Conservation (phyloP, 495 filamentous ascomycete genomes). For the Melanomma pulvis-pyrius region DNA sequence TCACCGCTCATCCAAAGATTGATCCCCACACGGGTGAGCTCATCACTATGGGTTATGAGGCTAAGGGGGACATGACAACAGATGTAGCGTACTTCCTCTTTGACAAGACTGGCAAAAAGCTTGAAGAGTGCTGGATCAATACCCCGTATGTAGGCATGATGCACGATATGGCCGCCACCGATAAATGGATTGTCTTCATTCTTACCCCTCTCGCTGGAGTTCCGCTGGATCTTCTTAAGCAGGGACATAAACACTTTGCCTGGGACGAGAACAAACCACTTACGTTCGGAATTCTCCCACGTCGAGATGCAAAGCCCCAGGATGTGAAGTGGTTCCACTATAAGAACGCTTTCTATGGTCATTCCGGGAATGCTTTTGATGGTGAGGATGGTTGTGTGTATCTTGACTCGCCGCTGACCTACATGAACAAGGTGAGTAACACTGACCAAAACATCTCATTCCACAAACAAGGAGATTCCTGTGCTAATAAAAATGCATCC, state of each 20-base stretch:
- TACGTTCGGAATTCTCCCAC: constrained; percentile 55
- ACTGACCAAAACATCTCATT: no score
- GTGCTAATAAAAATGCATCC: no score
- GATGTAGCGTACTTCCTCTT: constrained; percentile 57
- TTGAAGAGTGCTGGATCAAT: constrained; percentile 53
- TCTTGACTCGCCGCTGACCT: not conserved
- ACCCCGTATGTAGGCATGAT: constrained; percentile 60
- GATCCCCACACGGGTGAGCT: constrained; percentile 2
- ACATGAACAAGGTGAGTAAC: not conserved
- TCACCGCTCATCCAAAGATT: constrained; percentile 24
- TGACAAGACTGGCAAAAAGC: constrained; percentile 48
- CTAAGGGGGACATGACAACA: constrained; percentile 50
- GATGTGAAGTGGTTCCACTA: constrained; percentile 49
- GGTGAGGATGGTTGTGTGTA: constrained; percentile 26
- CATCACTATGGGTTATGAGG: constrained; percentile 60
- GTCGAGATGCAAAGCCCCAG: constrained; percentile 40
- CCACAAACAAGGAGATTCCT: no score
- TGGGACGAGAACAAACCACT: constrained; percentile 58
- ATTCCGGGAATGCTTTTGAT: constrained; percentile 57
- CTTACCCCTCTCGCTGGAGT: constrained; percentile 54
- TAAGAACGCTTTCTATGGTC: constrained; percentile 50
- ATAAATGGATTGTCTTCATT: constrained; percentile 58
- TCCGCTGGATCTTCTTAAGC: constrained; percentile 54
- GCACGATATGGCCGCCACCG: constrained; percentile 57
- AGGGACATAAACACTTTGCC: constrained; percentile 58